These are phyloP conservation scores for Suillus cothurnatus DNA, from an alignment of 768 basidiomycete species.

Conservation along the genomic window DNA sequence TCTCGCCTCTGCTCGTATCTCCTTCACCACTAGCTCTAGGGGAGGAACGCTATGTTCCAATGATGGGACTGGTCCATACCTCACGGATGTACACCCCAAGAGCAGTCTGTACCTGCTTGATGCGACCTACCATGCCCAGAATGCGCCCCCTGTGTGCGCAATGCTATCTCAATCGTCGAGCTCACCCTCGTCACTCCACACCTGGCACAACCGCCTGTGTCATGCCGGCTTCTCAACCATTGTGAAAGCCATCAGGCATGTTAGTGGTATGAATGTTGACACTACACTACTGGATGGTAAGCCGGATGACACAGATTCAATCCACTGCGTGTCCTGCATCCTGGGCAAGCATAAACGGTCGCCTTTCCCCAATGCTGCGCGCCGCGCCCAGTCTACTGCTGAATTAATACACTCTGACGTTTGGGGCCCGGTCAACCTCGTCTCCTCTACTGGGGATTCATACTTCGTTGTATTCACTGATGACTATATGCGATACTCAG, in stretches of 20 bases:
- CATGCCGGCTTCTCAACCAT: too few relatives aligned
- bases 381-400: fast-evolving
- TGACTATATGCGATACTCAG: neutral
- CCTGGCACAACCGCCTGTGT: too few relatives aligned
- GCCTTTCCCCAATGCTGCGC: constrained; percentile 29
- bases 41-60: neutral
- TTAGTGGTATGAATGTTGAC: too few relatives aligned
- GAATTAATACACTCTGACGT: constrained; percentile 17
- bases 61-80: neutral
- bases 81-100: neutral
- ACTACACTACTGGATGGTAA: neutral
- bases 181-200: too few relatives aligned
- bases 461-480: constrained; percentile 18
- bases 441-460: neutral
- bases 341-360: constrained; percentile 35
- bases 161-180: too few relatives aligned
- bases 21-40: neutral
- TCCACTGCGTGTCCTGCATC: constrained; percentile 36
- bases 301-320: neutral
- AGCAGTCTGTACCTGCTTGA: neutral
- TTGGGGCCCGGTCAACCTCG: constrained; percentile 10
- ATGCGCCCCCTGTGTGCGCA: too few relatives aligned
- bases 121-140: neutral
- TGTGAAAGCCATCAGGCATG: too few relatives aligned
- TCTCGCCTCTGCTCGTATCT: neutral